These are phyloP conservation scores for Hermanozyma aechmeae DNA, from an alignment of 805 yeast species.

Conservation along the genomic window DNA sequence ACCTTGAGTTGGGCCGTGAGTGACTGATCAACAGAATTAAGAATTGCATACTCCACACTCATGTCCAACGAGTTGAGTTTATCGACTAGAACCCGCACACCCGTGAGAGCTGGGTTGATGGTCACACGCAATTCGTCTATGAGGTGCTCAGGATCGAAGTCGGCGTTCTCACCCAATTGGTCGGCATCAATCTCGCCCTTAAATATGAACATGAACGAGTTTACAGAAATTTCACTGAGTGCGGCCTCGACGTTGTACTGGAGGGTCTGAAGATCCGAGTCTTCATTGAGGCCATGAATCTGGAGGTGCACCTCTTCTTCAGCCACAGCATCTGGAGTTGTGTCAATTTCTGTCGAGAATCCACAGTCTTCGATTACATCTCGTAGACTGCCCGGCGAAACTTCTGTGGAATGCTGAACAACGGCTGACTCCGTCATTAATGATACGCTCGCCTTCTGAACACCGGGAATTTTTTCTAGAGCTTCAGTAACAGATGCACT, in stretches of 20 bases:
- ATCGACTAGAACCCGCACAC: constrained; percentile 55
- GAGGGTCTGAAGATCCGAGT: constrained; percentile 17
- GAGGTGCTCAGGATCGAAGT: constrained; percentile 9
- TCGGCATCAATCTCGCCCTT: constrained; percentile 9
- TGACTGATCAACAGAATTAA: constrained; percentile 43
- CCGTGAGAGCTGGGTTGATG: constrained; percentile 43
- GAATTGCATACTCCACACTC: constrained; percentile 44
- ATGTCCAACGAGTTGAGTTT: constrained; percentile 33
- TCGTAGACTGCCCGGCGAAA: no score
- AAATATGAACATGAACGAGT: constrained; percentile 12
- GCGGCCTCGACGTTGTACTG: constrained; percentile 34
- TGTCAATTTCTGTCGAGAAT: constrained; percentile 12
- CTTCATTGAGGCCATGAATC: constrained; percentile 21
- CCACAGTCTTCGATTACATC: constrained; percentile 29
- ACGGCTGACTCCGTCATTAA: constrained; percentile 67
- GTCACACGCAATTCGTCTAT: constrained; percentile 32
- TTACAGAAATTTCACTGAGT: constrained; percentile 9
- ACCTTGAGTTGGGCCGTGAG: constrained; percentile 57
- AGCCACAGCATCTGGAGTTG: not conserved
- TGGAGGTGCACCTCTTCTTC: constrained; percentile 22
- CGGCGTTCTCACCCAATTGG: constrained; percentile 3
- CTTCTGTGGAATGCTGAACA: constrained; percentile 35
- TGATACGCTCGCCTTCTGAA: constrained; percentile 52
- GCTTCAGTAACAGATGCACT: constrained; percentile 55
- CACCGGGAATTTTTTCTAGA: constrained; percentile 40